Conservation (phyloP, 2,329 filamentous ascomycete species). For the Bipolaris zeicola region DNA sequence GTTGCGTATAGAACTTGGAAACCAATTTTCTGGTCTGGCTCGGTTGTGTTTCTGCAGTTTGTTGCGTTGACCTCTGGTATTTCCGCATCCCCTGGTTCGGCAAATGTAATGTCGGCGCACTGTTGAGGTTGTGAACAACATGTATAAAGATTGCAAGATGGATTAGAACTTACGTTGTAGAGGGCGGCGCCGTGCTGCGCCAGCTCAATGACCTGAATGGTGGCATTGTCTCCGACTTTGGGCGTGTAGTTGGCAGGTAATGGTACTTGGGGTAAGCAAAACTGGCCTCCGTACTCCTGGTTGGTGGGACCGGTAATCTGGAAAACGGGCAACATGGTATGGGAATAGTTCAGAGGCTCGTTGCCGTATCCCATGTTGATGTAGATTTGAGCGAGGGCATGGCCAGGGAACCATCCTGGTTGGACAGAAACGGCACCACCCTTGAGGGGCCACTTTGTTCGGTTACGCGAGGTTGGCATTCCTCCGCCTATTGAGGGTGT, state of each 20-base stretch:
- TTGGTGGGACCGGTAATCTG: slow-evolving; percentile 82
- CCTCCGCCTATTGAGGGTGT: slow-evolving; percentile 72
- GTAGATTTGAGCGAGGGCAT: slow-evolving; percentile 80
- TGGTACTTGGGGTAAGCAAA: slow-evolving; percentile 89
- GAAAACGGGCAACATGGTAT: slow-evolving; percentile 79
- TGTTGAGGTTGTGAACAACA: slow-evolving; percentile 46
- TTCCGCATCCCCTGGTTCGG: slow-evolving; percentile 70
- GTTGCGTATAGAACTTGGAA: slow-evolving; percentile 78
- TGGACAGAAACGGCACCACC: slow-evolving; percentile 91
- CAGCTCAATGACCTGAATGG: slow-evolving; percentile 84
- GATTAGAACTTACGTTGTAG: slow-evolving; percentile 68
- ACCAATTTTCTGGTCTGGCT: slow-evolving; percentile 56
- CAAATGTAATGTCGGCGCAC: slow-evolving; percentile 96
- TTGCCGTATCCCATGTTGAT: slow-evolving; percentile 88
- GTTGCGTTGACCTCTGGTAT: slow-evolving; percentile 73
- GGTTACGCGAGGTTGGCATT: slow-evolving; percentile 75
- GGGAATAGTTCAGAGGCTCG: slow-evolving; percentile 84
- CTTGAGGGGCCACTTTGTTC: slow-evolving; percentile 86
- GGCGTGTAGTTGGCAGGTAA: slow-evolving; percentile 74
- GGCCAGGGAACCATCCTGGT: slow-evolving; percentile 95
- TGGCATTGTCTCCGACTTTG: slow-evolving; percentile 83
- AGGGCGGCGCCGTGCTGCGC: slow-evolving; percentile 83
- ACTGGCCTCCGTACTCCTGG: slow-evolving; percentile 81
- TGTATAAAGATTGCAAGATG: not conserved
- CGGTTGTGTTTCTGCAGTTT: slow-evolving; percentile 88